These are phyloP conservation scores for Elasticomyces elasticus DNA, from an alignment of 495 filamentous ascomycete species.

Conservation along the genomic window DNA sequence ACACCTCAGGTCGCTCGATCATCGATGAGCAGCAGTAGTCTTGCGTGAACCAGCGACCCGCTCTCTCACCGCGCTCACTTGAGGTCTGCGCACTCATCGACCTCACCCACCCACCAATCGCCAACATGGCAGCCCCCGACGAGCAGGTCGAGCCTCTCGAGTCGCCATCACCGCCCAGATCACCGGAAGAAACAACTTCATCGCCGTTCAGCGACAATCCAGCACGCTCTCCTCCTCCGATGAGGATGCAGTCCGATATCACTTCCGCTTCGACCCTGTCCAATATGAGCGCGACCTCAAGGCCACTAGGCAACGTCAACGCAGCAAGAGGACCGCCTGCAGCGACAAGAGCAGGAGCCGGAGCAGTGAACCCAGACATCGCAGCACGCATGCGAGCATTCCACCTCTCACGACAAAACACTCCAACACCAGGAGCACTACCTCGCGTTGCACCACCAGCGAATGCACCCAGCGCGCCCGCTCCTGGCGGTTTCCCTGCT, in stretches of 20 bases:
- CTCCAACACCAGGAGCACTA: constrained; percentile 13
- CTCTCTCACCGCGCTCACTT: too few species aligned
- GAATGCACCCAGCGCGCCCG: neutral
- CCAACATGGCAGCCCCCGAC: constrained; percentile 5
- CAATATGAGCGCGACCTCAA: constrained; percentile 62
- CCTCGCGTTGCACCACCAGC: neutral
- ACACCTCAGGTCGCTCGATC: too few species aligned
- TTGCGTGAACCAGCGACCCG: too few species aligned
- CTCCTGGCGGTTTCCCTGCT: constrained; percentile 24
- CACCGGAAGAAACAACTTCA: constrained; percentile 5
- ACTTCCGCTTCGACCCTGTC: constrained; percentile 6
- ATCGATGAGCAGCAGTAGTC: too few species aligned
- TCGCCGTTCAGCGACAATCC: constrained; percentile 2
- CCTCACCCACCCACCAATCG: neutral
- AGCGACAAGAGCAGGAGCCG: neutral
- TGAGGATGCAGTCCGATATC: constrained; percentile 9
- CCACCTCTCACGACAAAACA: constrained; percentile 27
- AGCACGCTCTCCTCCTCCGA: neutral
- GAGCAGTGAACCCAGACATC: constrained; percentile 14
- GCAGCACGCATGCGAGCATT: constrained; percentile 27
- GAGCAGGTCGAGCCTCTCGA: constrained; percentile 13
- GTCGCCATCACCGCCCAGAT: constrained; percentile 10
- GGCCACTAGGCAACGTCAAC: constrained; percentile 69
- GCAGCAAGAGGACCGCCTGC: constrained; percentile 54
- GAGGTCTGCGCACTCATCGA: too few species aligned